These are phyloP conservation scores for Alternaria metachromatica DNA, from an alignment of 2,329 filamentous ascomycete species.

Conservation along the genomic window DNA sequence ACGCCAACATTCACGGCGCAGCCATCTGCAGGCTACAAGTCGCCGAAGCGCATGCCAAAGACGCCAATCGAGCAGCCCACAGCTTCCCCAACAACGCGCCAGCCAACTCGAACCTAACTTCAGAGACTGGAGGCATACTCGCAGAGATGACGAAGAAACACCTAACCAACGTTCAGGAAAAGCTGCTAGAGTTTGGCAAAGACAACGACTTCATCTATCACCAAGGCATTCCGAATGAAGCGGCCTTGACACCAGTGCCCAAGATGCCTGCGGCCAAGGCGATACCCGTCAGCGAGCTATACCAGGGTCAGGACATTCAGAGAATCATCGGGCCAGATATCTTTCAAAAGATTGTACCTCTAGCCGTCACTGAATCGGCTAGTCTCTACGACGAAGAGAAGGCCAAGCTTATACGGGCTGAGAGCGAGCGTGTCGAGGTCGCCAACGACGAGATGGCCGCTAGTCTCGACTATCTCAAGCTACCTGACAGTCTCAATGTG, in stretches of 20 bases:
- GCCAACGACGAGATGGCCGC: constrained; percentile 96
- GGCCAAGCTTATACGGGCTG: constrained; percentile 90
- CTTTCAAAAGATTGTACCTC: constrained; percentile 94
- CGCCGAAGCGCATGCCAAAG: constrained; percentile 78
- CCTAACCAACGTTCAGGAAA: constrained; percentile 78
- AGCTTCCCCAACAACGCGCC: constrained; percentile 82
- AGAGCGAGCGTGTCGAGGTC: constrained; percentile 89
- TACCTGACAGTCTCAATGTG: constrained; percentile 87
- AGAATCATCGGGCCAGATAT: constrained; percentile 96
- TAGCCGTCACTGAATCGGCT: constrained; percentile 94
- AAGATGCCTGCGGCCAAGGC: constrained; percentile 96
- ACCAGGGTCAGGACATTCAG: constrained; percentile 96
- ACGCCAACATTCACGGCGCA: constrained; percentile 83
- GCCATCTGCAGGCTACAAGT: constrained; percentile 83
- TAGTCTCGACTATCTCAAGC: constrained; percentile 88
- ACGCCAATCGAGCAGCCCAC: constrained; percentile 77
- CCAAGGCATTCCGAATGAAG: constrained; percentile 85
- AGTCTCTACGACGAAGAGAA: constrained; percentile 99
- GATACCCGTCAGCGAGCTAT: constrained; percentile 94
- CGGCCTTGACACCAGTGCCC: constrained; percentile 78
- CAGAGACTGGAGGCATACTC: constrained; percentile 77
- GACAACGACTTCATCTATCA: constrained; percentile 99
- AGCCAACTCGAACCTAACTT: constrained; percentile 79
- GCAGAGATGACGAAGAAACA: constrained; percentile 87
- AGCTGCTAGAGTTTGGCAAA: constrained; percentile 76